A percentile compares a stretch with the other conserved stretches of the same genome.
These are phyloP conservation scores for Leccinum incarnatum DNA, from an alignment of 768 basidiomycete genomes.

Conservation along the genomic window DNA sequence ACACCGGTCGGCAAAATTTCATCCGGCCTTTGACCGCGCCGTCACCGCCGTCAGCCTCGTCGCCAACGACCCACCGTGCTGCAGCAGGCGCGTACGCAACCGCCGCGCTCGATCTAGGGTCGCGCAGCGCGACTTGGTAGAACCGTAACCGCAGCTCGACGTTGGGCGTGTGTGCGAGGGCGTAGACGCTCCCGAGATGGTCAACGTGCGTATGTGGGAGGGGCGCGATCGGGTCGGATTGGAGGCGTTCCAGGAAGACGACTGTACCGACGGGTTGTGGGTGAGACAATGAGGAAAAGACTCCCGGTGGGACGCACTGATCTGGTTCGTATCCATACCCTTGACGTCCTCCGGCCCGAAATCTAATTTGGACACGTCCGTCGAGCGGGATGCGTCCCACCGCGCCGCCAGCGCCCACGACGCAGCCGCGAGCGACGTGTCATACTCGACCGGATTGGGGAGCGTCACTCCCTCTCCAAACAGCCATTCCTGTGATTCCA, in stretches of 20 bases:
- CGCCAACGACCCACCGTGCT: slow-evolving; percentile 64
- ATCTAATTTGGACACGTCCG: slow-evolving; percentile 43
- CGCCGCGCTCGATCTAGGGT: slow-evolving; percentile 47
- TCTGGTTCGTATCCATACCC: slow-evolving; percentile 72
- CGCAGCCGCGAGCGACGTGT: slow-evolving; percentile 63
- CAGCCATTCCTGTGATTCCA: slow-evolving; percentile 62
- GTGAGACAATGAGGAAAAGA: too few relatives aligned
- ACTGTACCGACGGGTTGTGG: slow-evolving; percentile 39
- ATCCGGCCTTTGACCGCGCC: slow-evolving; percentile 73
- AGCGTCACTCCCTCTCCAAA: slow-evolving; percentile 74
- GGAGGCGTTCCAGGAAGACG: slow-evolving; percentile 81
- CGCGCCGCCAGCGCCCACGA: slow-evolving; percentile 69
- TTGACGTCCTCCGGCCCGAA: slow-evolving; percentile 64
- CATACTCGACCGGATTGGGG: slow-evolving; percentile 74
- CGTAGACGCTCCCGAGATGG: slow-evolving; percentile 57
- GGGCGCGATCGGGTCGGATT: slow-evolving; percentile 44
- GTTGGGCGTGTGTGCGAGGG: slow-evolving; percentile 52
- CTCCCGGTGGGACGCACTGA: slow-evolving; percentile 42
- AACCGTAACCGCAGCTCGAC: slow-evolving; percentile 77
- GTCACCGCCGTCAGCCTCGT: slow-evolving; percentile 37
- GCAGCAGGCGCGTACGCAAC: slow-evolving; percentile 51
- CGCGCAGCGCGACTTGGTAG: slow-evolving; percentile 65
- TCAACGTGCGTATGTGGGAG: slow-evolving; percentile 59
- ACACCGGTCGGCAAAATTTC: slow-evolving; percentile 79
- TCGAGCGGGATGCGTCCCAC: slow-evolving; percentile 67